Evolutionary conservation across 306 rosid species (phyloP).

Genomic region (Canavalia ensiformis): DNA sequence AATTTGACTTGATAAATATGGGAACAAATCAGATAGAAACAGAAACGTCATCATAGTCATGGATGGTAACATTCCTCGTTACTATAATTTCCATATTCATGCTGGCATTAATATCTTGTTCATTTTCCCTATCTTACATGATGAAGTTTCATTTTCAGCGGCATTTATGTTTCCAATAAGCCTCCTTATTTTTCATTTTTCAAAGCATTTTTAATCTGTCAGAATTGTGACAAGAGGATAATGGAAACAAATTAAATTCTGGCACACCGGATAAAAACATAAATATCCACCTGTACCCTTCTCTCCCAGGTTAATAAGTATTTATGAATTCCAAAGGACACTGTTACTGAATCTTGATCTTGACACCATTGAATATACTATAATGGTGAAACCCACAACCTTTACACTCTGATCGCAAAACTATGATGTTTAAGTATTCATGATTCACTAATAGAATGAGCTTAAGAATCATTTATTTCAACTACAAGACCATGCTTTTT

Average conservation of each 20-base stretch:
- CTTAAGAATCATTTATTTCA: constrained; percentile 20
- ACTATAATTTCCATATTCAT: neutral
- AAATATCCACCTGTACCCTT: neutral
- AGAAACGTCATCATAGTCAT: constrained; percentile 19
- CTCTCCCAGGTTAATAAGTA: neutral
- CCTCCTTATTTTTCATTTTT: neutral
- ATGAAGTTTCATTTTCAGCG: neutral
- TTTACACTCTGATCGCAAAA: constrained; percentile 4
- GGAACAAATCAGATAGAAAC: constrained; percentile 25
- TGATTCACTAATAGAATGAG: neutral
- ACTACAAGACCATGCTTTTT: neutral
- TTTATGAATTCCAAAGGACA: constrained; percentile 9
- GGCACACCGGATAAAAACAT: neutral
- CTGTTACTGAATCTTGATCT: constrained; percentile 11
- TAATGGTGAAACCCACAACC: constrained; percentile 12
- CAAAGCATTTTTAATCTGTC: constrained; percentile 16
- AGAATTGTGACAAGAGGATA: neutral
- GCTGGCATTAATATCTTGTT: neutral
- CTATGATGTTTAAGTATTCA: neutral
- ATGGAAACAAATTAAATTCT: neutral
- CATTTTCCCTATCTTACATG: constrained; percentile 17
- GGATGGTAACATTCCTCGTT: constrained; percentile 22
- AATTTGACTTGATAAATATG: constrained; percentile 26
- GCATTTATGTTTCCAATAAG: constrained; percentile 8
- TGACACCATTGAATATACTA: neutral